Percentiles rank a stretch among this genome's conserved stretches.
These are phyloP conservation scores for Vickermania spadyakhi DNA, from an alignment of 208 protist species.

Conservation along the genomic window DNA sequence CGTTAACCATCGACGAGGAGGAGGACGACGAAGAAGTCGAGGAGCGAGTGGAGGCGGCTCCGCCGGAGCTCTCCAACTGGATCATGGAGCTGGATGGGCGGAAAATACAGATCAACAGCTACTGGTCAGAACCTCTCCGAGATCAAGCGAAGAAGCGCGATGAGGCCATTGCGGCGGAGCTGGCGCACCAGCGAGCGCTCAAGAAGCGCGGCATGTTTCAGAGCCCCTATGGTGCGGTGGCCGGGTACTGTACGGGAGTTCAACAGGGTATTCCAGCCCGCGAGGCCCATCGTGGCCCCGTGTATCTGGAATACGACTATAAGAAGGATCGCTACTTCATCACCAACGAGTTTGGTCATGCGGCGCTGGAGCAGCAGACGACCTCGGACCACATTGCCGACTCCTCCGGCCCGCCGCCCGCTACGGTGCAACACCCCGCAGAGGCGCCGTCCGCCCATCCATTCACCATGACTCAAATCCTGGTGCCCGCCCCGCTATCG, in stretches of 20 bases:
- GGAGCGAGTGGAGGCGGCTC: not conserved
- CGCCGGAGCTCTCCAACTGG: not conserved
- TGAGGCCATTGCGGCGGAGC: slow-evolving; percentile 2
- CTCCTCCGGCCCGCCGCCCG: not conserved
- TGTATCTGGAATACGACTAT: slow-evolving; percentile 20
- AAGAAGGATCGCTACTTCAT: slow-evolving; percentile 10
- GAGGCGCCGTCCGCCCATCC: not conserved
- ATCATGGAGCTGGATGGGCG: slow-evolving; percentile 1
- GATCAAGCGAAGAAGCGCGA: slow-evolving; percentile 5
- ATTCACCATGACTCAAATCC: slow-evolving; percentile 1
- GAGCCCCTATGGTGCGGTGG: slow-evolving; percentile 36
- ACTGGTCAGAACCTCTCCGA: not conserved
- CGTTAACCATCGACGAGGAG: not conserved
- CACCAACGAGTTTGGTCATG: not conserved
- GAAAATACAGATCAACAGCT: not conserved
- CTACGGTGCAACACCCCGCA: not conserved
- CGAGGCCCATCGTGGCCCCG: slow-evolving; percentile 20
- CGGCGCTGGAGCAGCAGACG: slow-evolving; percentile 1
- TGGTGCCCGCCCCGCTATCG: not conserved
- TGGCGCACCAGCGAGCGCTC: not conserved
- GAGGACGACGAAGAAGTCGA: not conserved
- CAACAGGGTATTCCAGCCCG: slow-evolving; percentile 38
- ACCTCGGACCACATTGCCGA: slow-evolving; percentile 2
- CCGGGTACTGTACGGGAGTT: slow-evolving; percentile 61
- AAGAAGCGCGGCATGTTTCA: slow-evolving; percentile 10